Base-by-base conservation (phyloP, 495 filamentous ascomycete genomes). In the Parachaetomium inaequale region DNA sequence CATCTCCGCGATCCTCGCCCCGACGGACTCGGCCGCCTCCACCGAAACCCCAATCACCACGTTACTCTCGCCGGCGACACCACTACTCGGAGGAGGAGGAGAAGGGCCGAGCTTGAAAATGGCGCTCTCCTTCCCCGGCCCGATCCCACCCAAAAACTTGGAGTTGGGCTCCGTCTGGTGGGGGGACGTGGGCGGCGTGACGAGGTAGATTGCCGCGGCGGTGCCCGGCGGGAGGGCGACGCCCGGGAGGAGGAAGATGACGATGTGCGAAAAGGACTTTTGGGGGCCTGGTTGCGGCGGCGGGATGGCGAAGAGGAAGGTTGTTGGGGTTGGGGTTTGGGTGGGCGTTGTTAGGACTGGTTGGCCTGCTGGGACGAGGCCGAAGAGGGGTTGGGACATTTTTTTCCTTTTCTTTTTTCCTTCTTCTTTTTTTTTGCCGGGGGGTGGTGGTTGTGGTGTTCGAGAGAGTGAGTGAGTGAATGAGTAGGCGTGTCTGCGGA, bases 201-300 rank as follows among this genome's bases (percentile, higher is more conserved):
- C 84, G 42, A 95, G 79, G 76, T 96, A 97, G 61, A 98, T 92
- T 21, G 90, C 91, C 8, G 93, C 94, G 3, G 89, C 92, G 46
- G 89, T 89, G 66, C 84, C 84, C 4, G 80, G 80, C 0, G 93
- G 92, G 0, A 98, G 82, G 31, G 80, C 72, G 8, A 85, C 81
- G 52, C 89, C 90, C 2, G 94, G 94, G 7, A 96, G 86, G 42
- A 97, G 78, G 80, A 99, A 98, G 64, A 96, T 85, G 63, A 90
- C 88, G 57, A 99, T 76, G 65, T 97, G 91, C 47, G 80, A 82
- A 80, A 96, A 92, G 51, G 74, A 58, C 28, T 70, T 71, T 15
- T 34, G 32, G 32, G 63, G 17, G 40, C 29, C 43, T 3, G 54
- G 38, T 12, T 57, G 29, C 1, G 70, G 51, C 14, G 72, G 28